A percentile compares a stretch with the other conserved stretches of the same genome.
Conservation (phyloP, 1,284 basidiomycete genomes). For the Pascua guehoae region DNA sequence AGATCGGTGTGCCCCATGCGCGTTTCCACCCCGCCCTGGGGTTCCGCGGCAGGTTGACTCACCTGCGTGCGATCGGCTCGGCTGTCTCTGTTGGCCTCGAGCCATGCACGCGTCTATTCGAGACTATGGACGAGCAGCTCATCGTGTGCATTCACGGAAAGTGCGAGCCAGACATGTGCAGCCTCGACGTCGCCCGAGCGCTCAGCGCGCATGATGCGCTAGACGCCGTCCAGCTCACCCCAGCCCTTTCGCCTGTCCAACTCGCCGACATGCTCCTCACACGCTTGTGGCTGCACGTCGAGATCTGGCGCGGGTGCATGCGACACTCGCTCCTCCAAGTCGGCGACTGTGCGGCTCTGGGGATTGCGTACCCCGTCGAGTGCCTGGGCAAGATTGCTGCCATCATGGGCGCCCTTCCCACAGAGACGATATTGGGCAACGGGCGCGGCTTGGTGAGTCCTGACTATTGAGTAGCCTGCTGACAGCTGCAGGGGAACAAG, state of each 20-base stretch:
- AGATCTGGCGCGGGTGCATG: conserved; percentile 2
- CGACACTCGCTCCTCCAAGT: not conserved
- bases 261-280: not conserved
- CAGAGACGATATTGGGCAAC: not conserved
- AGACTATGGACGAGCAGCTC: not conserved
- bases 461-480: not conserved
- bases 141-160: not conserved
- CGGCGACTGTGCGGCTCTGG: not conserved
- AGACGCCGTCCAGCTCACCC: not conserved
- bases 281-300: conserved; percentile 1
- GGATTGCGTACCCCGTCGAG: conserved; percentile 1
- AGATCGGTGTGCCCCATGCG: not conserved
- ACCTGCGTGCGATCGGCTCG: not conserved
- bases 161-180: not conserved
- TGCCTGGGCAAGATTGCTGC: not conserved
- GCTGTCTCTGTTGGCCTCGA: not conserved
- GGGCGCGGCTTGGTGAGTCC: not conserved
- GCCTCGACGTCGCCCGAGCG: not conserved
- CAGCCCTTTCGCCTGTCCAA: not conserved
- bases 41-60: not conserved
- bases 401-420: not conserved
- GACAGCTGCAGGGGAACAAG: not conserved
- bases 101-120: conserved; percentile 1
- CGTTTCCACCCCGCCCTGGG: not conserved
- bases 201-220: not conserved